Percentiles rank a stretch among this genome's conserved stretches.
Conservation (phyloP, 208 protist species). For the Vickermania spadyakhi region DNA sequence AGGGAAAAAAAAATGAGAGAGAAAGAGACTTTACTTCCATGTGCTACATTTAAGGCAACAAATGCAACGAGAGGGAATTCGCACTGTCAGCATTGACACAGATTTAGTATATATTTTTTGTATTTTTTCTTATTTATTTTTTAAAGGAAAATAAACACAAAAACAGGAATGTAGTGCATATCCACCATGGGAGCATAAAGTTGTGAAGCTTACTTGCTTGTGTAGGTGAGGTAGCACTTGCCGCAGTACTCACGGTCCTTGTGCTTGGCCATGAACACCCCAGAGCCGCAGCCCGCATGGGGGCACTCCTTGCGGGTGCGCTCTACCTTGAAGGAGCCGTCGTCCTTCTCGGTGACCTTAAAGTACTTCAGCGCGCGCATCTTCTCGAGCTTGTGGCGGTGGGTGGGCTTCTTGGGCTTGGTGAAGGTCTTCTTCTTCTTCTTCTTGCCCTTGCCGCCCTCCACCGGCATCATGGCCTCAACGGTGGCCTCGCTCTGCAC, state of each 20-base stretch:
- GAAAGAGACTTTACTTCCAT: neutral
- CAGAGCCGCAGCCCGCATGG: slow-evolving; percentile 93
- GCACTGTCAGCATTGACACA: neutral
- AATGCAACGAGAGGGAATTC: neutral
- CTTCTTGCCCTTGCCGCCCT: slow-evolving; percentile 96
- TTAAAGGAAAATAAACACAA: neutral
- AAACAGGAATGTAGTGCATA: slow-evolving; percentile 6
- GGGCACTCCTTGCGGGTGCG: slow-evolving; percentile 95
- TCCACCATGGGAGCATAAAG: no score
- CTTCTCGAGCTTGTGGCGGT: slow-evolving; percentile 99
- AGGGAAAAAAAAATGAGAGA: neutral
- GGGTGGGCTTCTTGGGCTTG: slow-evolving; percentile 98
- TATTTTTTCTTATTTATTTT: slow-evolving; percentile 11
- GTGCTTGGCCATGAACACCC: slow-evolving; percentile 99
- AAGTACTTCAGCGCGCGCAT: slow-evolving; percentile 99
- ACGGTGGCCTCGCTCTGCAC: slow-evolving; percentile 85
- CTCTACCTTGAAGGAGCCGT: slow-evolving; percentile 95
- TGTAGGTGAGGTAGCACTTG: slow-evolving; percentile 97
- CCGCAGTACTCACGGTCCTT: slow-evolving; percentile 99
- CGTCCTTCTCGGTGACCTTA: slow-evolving; percentile 96
- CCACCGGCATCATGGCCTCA: slow-evolving; percentile 79
- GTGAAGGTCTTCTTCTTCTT: slow-evolving; percentile 99
- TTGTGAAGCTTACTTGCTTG: slow-evolving; percentile 26
- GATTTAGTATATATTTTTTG: neutral
- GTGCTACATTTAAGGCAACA: no score